Evolutionary conservation across 2,329 filamentous ascomycete species (phyloP).

Genomic region (Alternaria burnsii): DNA sequence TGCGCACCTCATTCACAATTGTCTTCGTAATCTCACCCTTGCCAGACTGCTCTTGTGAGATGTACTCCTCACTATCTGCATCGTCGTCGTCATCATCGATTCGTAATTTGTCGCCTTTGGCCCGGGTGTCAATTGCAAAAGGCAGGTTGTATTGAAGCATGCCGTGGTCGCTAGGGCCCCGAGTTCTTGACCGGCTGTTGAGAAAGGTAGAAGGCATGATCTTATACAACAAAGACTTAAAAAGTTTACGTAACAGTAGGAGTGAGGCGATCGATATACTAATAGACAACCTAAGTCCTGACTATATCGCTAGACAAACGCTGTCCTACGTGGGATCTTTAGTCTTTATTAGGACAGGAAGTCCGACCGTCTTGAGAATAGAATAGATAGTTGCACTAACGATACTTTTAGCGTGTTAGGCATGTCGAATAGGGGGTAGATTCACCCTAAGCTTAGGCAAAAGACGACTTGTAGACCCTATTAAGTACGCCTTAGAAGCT

Average conservation of each 20-base stretch:
- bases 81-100: conserved; percentile 19
- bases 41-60: conserved; percentile 13
- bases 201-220: too few species aligned
- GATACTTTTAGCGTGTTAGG: background rate
- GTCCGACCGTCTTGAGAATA: conserved; percentile 35
- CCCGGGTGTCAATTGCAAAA: conserved; percentile 2
- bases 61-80: conserved; percentile 31
- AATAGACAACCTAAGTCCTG: conserved; percentile 31
- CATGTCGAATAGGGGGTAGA: background rate
- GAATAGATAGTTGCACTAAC: conserved; percentile 35
- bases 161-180: background rate
- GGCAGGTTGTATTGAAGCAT: conserved; percentile 32
- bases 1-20: conserved; percentile 32
- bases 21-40: conserved; percentile 31
- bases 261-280: conserved; percentile 36
- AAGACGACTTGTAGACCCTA: conserved; percentile 41
- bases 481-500: conserved; percentile 35
- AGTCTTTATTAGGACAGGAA: conserved; percentile 26
- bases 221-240: too few species aligned
- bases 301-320: conserved; percentile 36
- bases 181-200: too few species aligned
- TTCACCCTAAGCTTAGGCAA: conserved; percentile 36
- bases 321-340: conserved; percentile 35
- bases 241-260: conserved; percentile 26
- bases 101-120: conserved; percentile 7